These are phyloP conservation scores for Arthrobotrys megalospora DNA, from an alignment of 2,329 filamentous ascomycete species.

Conservation along the genomic window DNA sequence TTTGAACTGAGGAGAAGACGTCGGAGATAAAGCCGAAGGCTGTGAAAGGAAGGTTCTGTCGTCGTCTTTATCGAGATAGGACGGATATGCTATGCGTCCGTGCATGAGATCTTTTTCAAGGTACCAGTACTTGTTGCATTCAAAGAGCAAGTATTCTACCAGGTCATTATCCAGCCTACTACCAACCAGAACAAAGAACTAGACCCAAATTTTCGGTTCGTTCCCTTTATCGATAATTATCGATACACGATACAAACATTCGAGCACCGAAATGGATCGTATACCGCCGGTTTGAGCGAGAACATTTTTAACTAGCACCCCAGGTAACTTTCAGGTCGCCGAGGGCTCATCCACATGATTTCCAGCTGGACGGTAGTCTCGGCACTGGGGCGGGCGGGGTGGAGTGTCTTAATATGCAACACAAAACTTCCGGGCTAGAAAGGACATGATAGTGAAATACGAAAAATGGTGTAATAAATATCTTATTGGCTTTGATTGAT, in stretches of 20 bases:
- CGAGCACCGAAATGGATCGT: not conserved
- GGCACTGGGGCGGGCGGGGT: not conserved
- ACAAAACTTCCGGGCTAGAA: slow-evolving; percentile 10
- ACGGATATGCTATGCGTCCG: not conserved
- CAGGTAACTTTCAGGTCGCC: not conserved
- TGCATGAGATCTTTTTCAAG: not conserved
- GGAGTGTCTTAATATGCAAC: slow-evolving; percentile 11
- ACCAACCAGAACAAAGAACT: too few species aligned
- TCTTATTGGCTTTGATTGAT: too few species aligned
- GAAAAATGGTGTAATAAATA: not conserved
- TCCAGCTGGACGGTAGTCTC: not conserved
- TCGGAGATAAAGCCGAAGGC: slow-evolving; percentile 13
- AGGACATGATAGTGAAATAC: slow-evolving; percentile 2
- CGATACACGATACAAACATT: too few species aligned
- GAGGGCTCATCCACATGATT: slow-evolving; percentile 1
- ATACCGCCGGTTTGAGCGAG: not conserved
- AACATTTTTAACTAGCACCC: not conserved
- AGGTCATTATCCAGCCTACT: too few species aligned
- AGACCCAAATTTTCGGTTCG: not conserved
- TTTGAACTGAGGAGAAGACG: slow-evolving; percentile 8
- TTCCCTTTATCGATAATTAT: not conserved
- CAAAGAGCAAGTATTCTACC: too few species aligned
- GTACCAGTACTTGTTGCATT: too few species aligned
- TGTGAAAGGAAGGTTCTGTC: slow-evolving; percentile 4
- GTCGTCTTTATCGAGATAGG: slow-evolving; percentile 6